Percentiles rank a stretch among this genome's conserved stretches.
Evolutionary conservation across 345 rosid species (phyloP).

Genomic region (Salix purpurea): DNA sequence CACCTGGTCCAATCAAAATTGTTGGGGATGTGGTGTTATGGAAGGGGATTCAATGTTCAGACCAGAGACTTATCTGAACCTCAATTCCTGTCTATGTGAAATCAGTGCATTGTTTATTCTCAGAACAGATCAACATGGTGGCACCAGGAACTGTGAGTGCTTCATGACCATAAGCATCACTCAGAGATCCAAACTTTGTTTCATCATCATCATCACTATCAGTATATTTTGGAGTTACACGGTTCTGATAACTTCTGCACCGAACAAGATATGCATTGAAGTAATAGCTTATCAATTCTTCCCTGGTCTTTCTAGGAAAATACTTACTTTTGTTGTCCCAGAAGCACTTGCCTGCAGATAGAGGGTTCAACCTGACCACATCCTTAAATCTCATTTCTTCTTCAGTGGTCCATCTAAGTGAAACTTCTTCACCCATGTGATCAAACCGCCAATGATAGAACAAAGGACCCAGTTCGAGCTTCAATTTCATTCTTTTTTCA

Average conservation of each 20-base stretch:
- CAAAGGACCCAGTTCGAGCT: slow-evolving; percentile 22
- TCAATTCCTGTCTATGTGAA: slow-evolving; percentile 23
- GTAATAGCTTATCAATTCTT: slow-evolving; percentile 29
- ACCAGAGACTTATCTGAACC: background rate
- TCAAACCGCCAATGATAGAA: slow-evolving; percentile 25
- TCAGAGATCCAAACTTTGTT: slow-evolving; percentile 23
- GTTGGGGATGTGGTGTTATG: background rate
- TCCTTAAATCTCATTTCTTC: slow-evolving; percentile 25
- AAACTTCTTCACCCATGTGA: slow-evolving; percentile 30
- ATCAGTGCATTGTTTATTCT: slow-evolving; percentile 44
- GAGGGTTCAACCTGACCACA: slow-evolving; percentile 18
- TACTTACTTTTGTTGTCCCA: slow-evolving; percentile 15
- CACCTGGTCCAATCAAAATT: background rate
- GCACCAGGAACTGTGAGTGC: slow-evolving; percentile 36
- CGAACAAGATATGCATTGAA: slow-evolving; percentile 24
- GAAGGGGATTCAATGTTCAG: background rate
- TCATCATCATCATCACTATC: slow-evolving; percentile 31
- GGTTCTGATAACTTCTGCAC: slow-evolving; percentile 31
- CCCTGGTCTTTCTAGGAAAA: slow-evolving; percentile 20
- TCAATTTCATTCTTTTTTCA: slow-evolving; percentile 28
- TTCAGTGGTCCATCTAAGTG: slow-evolving; percentile 25
- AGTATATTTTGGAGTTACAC: slow-evolving; percentile 26
- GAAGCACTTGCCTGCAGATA: slow-evolving; percentile 19
- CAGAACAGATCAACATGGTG: slow-evolving; percentile 38
- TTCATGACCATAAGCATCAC: slow-evolving; percentile 42